Percentiles rank a stretch among this genome's conserved stretches.
These are phyloP conservation scores for Globisporangium mamillatum DNA, from an alignment of 352 stramenopile genomes.

Conservation along the genomic window DNA sequence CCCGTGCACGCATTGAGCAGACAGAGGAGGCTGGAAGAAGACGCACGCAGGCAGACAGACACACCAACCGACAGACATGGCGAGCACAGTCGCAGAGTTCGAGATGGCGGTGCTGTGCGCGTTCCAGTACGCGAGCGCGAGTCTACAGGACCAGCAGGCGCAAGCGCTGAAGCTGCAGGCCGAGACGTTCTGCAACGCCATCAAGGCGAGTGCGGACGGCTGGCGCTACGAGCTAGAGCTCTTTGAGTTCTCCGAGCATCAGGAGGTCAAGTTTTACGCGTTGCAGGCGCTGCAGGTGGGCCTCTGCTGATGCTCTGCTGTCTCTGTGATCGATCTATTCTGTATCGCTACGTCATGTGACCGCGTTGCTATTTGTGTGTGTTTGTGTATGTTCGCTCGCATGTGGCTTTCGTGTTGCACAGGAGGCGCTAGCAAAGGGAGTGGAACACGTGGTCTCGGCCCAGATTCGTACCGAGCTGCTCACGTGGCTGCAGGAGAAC, in stretches of 20 bases:
- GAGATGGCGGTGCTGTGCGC: constrained; percentile 75
- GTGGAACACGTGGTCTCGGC: constrained; percentile 42
- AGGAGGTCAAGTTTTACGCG: constrained; percentile 84
- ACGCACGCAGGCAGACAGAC: background rate
- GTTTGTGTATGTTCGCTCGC: background rate
- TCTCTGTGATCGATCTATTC: background rate
- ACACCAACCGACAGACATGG: constrained; percentile 11
- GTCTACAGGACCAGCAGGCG: constrained; percentile 38
- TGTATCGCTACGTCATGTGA: background rate
- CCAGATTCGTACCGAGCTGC: constrained; percentile 51
- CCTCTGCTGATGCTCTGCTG: background rate
- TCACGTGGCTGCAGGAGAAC: constrained; percentile 63
- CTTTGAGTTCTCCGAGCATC: constrained; percentile 59
- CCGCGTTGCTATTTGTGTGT: background rate
- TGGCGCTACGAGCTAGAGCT: constrained; percentile 69
- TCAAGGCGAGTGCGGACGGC: constrained; percentile 49
- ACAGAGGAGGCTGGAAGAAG: background rate
- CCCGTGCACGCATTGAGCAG: background rate
- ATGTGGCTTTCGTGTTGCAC: background rate
- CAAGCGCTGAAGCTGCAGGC: constrained; percentile 69
- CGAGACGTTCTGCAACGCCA: constrained; percentile 57
- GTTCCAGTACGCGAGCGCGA: constrained; percentile 77
- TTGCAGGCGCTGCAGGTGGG: constrained; percentile 61
- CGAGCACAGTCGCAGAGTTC: constrained; percentile 45
- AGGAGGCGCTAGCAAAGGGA: constrained; percentile 48